Evolutionary conservation across 495 filamentous ascomycete genomes (phyloP).

Genomic region (Aspergillus incahuasiensis): DNA sequence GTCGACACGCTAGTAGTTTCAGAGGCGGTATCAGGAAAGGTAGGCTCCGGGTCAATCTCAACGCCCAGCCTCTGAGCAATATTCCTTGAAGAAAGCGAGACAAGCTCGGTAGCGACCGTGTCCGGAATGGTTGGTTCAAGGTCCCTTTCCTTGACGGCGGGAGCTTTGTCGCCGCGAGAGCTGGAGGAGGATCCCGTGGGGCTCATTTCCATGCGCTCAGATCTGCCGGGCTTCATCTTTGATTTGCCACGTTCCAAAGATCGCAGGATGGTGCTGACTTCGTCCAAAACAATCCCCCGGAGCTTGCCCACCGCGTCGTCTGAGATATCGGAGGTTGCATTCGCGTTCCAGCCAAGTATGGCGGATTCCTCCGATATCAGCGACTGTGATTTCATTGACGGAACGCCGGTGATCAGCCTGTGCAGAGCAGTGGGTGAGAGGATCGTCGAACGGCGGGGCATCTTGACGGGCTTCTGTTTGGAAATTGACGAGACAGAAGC

Average conservation of each 20-base stretch:
- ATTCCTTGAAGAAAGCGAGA: conserved; percentile 19
- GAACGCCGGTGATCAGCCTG: conserved; percentile 31
- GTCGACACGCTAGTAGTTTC: conserved; percentile 21
- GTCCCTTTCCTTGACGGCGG: conserved; percentile 23
- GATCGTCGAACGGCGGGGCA: conserved; percentile 29
- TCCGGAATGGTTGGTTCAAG: conserved; percentile 23
- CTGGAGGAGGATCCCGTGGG: conserved; percentile 30
- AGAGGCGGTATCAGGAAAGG: conserved; percentile 27
- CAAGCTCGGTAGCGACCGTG: conserved; percentile 32
- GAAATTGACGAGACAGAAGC: conserved; percentile 25
- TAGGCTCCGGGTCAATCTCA: conserved; percentile 13
- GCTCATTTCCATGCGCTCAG: conserved; percentile 22
- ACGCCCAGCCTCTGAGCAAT: conserved; percentile 10
- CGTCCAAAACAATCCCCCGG: conserved; percentile 35
- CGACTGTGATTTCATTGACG: conserved; percentile 35
- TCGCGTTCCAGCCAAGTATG: conserved; percentile 38
- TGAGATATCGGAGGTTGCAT: conserved; percentile 35
- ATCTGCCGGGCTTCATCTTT: conserved; percentile 6
- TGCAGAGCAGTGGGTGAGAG: conserved; percentile 34
- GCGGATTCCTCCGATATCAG: conserved; percentile 33
- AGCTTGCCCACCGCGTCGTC: conserved; percentile 38
- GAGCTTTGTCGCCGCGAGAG: conserved; percentile 16
- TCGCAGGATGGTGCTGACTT: conserved; percentile 32
- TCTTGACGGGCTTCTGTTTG: conserved; percentile 38
- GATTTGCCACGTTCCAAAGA: conserved; percentile 33